phyloP scores from a whole-genome alignment of 73 alveolate genomes.

The Symbiodinium natans region DNA sequence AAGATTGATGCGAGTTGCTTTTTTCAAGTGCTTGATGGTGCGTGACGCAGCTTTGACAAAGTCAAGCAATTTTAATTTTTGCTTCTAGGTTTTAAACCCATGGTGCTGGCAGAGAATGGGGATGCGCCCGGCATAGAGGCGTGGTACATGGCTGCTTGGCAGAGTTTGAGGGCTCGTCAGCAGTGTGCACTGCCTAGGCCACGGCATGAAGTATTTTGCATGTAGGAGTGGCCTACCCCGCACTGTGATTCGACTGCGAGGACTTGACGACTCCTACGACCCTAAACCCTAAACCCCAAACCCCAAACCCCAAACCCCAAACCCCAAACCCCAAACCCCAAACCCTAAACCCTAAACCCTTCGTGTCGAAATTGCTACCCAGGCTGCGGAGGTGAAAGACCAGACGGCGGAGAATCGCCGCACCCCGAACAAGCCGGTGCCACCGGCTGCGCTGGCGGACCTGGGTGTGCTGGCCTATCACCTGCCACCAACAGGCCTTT shows the following conservation, averaged over 20 bases:
- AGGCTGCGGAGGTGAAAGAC: constrained; percentile 38
- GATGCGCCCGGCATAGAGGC: constrained; percentile 36
- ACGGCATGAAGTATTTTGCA: background rate
- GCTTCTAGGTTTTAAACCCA: background rate
- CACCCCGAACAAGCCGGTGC: background rate
- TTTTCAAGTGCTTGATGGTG: background rate
- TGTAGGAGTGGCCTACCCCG: background rate
- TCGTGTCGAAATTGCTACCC: too few species aligned
- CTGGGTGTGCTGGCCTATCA: constrained; percentile 58
- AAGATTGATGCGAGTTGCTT: too few species aligned
- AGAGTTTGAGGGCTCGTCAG: background rate
- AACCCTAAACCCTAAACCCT: too few species aligned
- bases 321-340: too few species aligned
- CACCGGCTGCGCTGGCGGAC: background rate
- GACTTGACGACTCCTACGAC: too few species aligned
- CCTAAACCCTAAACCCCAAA: too few species aligned
- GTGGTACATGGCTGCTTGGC: constrained; percentile 63
- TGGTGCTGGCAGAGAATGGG: constrained; percentile 12
- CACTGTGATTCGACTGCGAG: background rate
- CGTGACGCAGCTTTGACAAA: background rate
- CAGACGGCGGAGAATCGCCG: constrained; percentile 80
- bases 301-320: too few species aligned
- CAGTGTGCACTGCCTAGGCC: background rate
- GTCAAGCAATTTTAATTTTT: background rate
- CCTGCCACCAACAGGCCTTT: constrained; percentile 29